phyloP scores from a whole-genome alignment of 2,329 filamentous ascomycete species.

The Clarireedia paspali region DNA sequence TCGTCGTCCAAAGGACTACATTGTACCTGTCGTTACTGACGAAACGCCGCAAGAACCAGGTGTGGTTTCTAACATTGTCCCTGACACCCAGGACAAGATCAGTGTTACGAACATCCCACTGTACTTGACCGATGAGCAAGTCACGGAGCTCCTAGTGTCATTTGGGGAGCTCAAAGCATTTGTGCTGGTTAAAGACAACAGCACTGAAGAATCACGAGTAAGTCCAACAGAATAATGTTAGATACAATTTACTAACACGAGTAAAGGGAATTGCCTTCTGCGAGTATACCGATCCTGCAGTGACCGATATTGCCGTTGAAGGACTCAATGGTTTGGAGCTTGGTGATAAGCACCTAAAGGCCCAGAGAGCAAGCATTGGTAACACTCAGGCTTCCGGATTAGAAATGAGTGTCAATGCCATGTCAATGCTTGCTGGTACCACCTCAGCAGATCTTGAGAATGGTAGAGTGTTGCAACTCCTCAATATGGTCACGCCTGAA shows the following conservation, averaged over 20 bases:
- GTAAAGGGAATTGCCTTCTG: conserved; percentile 87
- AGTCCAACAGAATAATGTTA: conserved; percentile 32
- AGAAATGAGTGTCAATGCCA: conserved; percentile 94
- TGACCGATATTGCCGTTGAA: conserved; percentile 80
- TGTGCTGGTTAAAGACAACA: conserved; percentile 76
- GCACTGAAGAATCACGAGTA: conserved; percentile 81
- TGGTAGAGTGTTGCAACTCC: conserved; percentile 77
- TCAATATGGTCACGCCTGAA: conserved; percentile 98
- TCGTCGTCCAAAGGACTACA: conserved; percentile 90
- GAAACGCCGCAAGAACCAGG: conserved; percentile 68
- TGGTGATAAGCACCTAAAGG: conserved; percentile 77
- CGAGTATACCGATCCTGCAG: conserved; percentile 73
- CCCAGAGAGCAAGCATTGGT: conserved; percentile 83
- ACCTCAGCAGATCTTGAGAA: conserved; percentile 71
- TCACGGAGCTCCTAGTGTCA: conserved; percentile 79
- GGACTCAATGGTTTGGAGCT: conserved; percentile 91
- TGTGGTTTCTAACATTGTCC: conserved; percentile 70
- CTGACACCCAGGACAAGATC: conserved; percentile 93
- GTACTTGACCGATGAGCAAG: conserved; percentile 85
- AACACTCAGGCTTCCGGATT: conserved; percentile 86
- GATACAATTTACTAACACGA: conserved; percentile 24
- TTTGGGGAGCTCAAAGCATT: conserved; percentile 95
- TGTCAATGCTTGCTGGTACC: conserved; percentile 94
- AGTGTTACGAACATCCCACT: conserved; percentile 82
- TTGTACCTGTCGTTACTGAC: conserved; percentile 73